Conservation (phyloP, 345 rosid genomes). For the Stellera chamaejasme region DNA sequence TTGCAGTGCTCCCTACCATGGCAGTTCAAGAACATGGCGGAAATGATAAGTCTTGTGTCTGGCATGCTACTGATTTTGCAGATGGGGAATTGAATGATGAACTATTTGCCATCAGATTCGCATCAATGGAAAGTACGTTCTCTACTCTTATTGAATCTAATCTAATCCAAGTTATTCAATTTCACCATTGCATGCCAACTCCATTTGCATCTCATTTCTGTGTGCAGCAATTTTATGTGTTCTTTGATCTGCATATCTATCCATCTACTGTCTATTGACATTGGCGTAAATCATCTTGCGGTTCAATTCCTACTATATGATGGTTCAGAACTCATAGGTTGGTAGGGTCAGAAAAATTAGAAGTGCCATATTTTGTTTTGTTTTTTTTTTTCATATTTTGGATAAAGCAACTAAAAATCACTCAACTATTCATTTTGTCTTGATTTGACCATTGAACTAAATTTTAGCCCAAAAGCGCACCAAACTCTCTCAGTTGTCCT, state of each 20-base stretch:
- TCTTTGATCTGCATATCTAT: background rate
- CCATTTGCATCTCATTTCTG: background rate
- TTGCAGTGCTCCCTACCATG: slow-evolving; percentile 29
- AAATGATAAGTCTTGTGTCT: slow-evolving; percentile 43
- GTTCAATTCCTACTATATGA: background rate
- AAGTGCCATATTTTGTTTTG: too few species aligned
- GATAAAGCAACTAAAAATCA: too few species aligned
- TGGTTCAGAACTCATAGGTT: too few species aligned
- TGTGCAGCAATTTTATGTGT: background rate
- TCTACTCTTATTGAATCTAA: too few species aligned
- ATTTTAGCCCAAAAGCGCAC: too few species aligned
- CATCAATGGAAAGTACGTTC: slow-evolving; percentile 37
- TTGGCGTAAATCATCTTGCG: background rate
- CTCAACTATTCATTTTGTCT: too few species aligned
- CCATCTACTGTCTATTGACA: background rate
- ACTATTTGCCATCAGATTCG: slow-evolving; percentile 47
- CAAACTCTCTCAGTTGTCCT: too few species aligned
- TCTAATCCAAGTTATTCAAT: background rate
- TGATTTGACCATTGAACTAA: too few species aligned
- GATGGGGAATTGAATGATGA: slow-evolving; percentile 47
- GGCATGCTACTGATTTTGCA: slow-evolving; percentile 45
- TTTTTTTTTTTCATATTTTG: too few species aligned
- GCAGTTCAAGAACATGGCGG: slow-evolving; percentile 44
- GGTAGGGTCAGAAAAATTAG: too few species aligned
- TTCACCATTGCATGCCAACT: background rate